Evolutionary conservation across 2,329 filamentous ascomycete species (phyloP), one percentile per base, ranked within the genome.

Genomic region (Calonectria pauciramosa): DNA sequence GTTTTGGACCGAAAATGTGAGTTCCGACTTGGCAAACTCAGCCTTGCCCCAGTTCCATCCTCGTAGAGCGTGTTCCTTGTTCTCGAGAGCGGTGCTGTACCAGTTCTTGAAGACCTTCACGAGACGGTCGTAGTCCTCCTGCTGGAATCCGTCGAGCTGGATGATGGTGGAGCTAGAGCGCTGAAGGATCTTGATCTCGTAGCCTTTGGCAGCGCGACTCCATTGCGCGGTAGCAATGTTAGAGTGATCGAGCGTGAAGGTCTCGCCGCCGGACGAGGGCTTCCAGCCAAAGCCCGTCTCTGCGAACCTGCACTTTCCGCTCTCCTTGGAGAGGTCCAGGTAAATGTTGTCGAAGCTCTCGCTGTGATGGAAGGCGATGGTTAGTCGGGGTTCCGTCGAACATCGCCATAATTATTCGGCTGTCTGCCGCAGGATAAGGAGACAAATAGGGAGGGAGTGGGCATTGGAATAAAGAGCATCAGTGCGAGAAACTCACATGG

Each of bases 41-140:
- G 95, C 95, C 87, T 99, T 99, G 82, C 97, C 97, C 97, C 97
- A 99, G 85, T 99, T 99, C 97, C 97, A 99, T 71, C 97, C 97
- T 80, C 97, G 93, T 73, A 99, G 89, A 30, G 97, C 96, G 85
- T 99, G 97, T 86, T 99, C 97, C 85, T 95, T 95, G 85, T 92
- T 95, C 84, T 99, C 96, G 73, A 99, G 91, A 81, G 93, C 96
- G 82, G 97, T 94, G 87, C 95, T 97, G 87, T 99, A 99, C 95
- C 96, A 99, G 82, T 96, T 95, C 88, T 98, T 99, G 90, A 99
- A 98, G 79, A 97, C 92, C 85, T 98, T 98, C 86, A 89, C 91
- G 18, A 98, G 88, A 70, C 97, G 95, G 79, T 99, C 97, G 80
- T 95, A 95, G 85, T 99, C 96, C 90, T 98, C 96, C 84, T 96